These are phyloP conservation scores for Erythrobasidium hasegawianum DNA, from an alignment of 1,284 basidiomycete genomes.

Conservation along the genomic window DNA sequence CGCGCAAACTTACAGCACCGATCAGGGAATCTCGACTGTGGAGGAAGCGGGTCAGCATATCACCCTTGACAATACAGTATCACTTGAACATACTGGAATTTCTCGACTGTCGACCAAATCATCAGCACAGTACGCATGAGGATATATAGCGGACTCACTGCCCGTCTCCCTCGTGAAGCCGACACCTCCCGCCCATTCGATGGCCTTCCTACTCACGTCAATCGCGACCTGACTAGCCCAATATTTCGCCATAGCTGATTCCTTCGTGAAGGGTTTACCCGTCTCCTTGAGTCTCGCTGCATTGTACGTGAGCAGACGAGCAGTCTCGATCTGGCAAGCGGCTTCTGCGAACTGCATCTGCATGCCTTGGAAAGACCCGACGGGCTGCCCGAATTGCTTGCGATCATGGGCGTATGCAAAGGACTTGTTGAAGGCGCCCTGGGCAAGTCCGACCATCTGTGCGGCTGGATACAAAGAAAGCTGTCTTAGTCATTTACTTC, in stretches of 20 bases:
- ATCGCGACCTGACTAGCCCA: conserved; percentile 85
- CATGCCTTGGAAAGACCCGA: conserved; percentile 90
- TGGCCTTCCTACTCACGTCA: conserved; percentile 77
- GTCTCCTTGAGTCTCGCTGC: conserved; percentile 86
- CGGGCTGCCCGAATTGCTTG: conserved; percentile 85
- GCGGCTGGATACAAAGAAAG: conserved; percentile 94
- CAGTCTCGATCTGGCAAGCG: conserved; percentile 78
- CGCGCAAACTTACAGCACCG: conserved; percentile 49
- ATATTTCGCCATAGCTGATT: conserved; percentile 66
- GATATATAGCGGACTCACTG: conserved; percentile 51
- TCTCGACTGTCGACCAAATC: no score
- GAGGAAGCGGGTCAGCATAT: background rate
- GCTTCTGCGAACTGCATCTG: conserved; percentile 83
- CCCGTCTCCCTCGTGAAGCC: conserved; percentile 93
- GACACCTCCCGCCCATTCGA: conserved; percentile 95
- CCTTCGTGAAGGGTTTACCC: conserved; percentile 77
- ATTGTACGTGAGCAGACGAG: conserved; percentile 92
- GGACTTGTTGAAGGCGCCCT: conserved; percentile 90
- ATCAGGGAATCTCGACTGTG: conserved; percentile 81
- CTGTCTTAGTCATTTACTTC: conserved; percentile 46
- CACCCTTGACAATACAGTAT: background rate
- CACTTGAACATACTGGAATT: background rate
- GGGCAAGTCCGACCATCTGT: conserved; percentile 76
- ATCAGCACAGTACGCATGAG: no score
- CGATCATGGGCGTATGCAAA: conserved; percentile 92